A percentile compares a stretch with the other conserved stretches of the same genome.
These are phyloP conservation scores for Juglanconis oblonga DNA, from an alignment of 2,329 filamentous ascomycete genomes.

Conservation along the genomic window DNA sequence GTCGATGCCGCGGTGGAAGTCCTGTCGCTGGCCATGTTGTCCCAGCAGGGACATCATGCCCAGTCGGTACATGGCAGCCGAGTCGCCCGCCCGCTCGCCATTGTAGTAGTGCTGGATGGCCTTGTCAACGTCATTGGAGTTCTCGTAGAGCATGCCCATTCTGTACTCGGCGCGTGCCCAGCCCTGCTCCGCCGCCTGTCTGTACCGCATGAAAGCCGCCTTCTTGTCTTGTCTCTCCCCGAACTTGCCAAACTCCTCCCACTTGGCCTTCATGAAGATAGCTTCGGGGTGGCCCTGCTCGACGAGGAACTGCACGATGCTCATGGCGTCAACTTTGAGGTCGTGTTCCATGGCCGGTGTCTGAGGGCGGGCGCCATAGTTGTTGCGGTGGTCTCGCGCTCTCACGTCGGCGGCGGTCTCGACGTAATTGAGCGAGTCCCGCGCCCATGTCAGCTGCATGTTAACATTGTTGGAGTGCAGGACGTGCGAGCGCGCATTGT, in stretches of 20 bases:
- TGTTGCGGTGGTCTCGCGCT: conserved; percentile 53
- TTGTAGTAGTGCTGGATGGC: conserved; percentile 87
- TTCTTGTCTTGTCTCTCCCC: conserved; percentile 88
- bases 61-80: conserved; percentile 79
- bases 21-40: conserved; percentile 85
- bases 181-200: conserved; percentile 78
- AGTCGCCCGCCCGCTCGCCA: conserved; percentile 78
- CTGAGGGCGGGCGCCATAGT: conserved; percentile 54
- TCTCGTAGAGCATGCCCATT: conserved; percentile 98
- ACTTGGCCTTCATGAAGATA: conserved; percentile 91
- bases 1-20: conserved; percentile 73
- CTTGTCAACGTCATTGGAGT: conserved; percentile 86
- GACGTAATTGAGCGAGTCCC: conserved; percentile 85
- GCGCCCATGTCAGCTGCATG: conserved; percentile 95
- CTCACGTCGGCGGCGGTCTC: conserved; percentile 79
- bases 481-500: conserved; percentile 78
- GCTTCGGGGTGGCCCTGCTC: conserved; percentile 92
- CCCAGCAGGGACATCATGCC: conserved; percentile 98
- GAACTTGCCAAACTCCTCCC: conserved; percentile 97
- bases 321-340: conserved; percentile 81
- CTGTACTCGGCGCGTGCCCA: conserved; percentile 90
- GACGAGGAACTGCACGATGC: conserved; percentile 85
- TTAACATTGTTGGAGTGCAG: conserved; percentile 92
- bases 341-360: conserved; percentile 90
- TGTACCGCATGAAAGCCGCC: conserved; percentile 86